These are phyloP conservation scores for Nigrograna mackinnonii DNA, from an alignment of 2,329 filamentous ascomycete genomes.

Conservation along the genomic window DNA sequence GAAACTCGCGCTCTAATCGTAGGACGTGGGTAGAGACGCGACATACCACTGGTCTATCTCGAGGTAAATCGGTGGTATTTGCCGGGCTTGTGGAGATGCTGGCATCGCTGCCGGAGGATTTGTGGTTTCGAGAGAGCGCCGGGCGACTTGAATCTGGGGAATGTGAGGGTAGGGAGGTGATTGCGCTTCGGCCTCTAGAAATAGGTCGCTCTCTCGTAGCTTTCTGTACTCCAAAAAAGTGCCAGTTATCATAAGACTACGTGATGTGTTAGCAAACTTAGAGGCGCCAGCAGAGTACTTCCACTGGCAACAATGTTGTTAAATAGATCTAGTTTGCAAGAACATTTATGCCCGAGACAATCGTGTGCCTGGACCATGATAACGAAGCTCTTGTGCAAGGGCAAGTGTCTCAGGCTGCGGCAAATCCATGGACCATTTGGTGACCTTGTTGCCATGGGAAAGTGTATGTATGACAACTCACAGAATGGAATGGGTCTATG, in stretches of 20 bases:
- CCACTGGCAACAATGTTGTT: too few relatives aligned
- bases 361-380: too few relatives aligned
- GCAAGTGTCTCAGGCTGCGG: too few relatives aligned
- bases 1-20: slow-evolving; percentile 84
- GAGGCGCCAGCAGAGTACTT: too few relatives aligned
- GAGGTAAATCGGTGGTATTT: slow-evolving; percentile 48
- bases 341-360: too few relatives aligned
- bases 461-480: slow-evolving; percentile 19
- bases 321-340: too few relatives aligned
- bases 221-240: slow-evolving; percentile 48
- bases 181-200: slow-evolving; percentile 28
- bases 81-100: slow-evolving; percentile 46
- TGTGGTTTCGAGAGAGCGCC: slow-evolving; percentile 27
- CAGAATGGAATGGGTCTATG: slow-evolving; percentile 52
- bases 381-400: too few relatives aligned
- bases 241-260: slow-evolving; percentile 88
- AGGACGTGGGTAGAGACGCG: slow-evolving; percentile 81
- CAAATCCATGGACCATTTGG: too few relatives aligned
- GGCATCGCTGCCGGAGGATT: slow-evolving; percentile 39
- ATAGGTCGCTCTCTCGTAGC: slow-evolving; percentile 17
- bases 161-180: slow-evolving; percentile 27
- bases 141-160: slow-evolving; percentile 36
- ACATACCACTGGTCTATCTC: slow-evolving; percentile 67
- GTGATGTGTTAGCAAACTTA: slow-evolving; percentile 16
- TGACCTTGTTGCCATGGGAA: too few relatives aligned